Conservation (phyloP, 1,139 yeast genomes). For the Nadsonia commutata region DNA sequence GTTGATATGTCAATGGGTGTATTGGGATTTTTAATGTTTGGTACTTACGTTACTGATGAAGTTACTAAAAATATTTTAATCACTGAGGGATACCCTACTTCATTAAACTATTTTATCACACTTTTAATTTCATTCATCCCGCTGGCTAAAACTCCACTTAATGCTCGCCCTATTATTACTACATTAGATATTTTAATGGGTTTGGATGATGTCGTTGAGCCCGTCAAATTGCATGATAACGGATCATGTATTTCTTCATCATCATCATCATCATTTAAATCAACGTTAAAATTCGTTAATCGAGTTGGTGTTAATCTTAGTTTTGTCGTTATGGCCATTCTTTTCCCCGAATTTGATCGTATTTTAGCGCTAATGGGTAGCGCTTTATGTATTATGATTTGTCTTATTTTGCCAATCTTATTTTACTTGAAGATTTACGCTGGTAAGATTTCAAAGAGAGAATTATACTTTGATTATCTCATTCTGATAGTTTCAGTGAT, state of each 20-base stretch:
- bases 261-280: neutral
- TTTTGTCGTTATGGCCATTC: slow-evolving; percentile 38
- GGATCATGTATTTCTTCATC: too few relatives aligned
- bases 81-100: slow-evolving; percentile 59
- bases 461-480: slow-evolving; percentile 27
- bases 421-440: slow-evolving; percentile 51
- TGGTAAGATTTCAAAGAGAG: slow-evolving; percentile 29
- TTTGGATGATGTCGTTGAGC: slow-evolving; percentile 19
- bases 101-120: slow-evolving; percentile 50
- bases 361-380: slow-evolving; percentile 76
- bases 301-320: slow-evolving; percentile 28
- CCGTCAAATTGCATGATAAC: neutral
- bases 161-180: slow-evolving; percentile 73
- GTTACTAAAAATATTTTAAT: slow-evolving; percentile 62
- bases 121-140: slow-evolving; percentile 70
- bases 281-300: slow-evolving; percentile 13
- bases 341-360: slow-evolving; percentile 66
- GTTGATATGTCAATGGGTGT: slow-evolving; percentile 68
- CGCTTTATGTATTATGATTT: slow-evolving; percentile 65
- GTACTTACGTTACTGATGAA: slow-evolving; percentile 57
- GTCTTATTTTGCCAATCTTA: slow-evolving; percentile 60
- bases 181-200: slow-evolving; percentile 39
- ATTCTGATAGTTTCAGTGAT: slow-evolving; percentile 27
- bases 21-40: slow-evolving; percentile 82
- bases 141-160: slow-evolving; percentile 73